These are phyloP conservation scores for Kuraishia hungarica DNA, from an alignment of 805 yeast species.

Conservation along the genomic window DNA sequence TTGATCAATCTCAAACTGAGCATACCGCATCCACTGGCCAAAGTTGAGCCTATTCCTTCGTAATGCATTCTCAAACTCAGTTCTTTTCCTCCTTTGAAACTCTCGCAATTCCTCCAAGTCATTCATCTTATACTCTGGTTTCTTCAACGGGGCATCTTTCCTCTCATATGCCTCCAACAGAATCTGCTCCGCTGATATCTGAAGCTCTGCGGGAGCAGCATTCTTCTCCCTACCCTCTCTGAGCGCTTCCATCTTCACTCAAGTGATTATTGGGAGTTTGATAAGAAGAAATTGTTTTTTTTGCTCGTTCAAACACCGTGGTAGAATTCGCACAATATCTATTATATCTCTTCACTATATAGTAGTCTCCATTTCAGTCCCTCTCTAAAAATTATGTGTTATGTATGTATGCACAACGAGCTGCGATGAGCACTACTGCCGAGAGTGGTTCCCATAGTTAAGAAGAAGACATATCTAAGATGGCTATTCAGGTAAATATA, in stretches of 20 bases:
- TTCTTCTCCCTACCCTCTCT: conserved; percentile 14
- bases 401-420: not conserved
- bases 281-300: too few relatives aligned
- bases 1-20: conserved; percentile 77
- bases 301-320: too few relatives aligned
- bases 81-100: conserved; percentile 65
- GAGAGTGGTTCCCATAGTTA: not conserved
- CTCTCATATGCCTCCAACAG: conserved; percentile 52
- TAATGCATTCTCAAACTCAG: conserved; percentile 80
- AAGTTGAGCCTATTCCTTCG: conserved; percentile 74
- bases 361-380: not conserved
- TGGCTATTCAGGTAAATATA: too few relatives aligned
- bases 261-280: too few relatives aligned
- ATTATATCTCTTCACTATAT: not conserved
- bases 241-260: not conserved
- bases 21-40: conserved; percentile 90
- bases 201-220: conserved; percentile 38
- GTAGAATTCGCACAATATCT: too few relatives aligned
- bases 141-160: conserved; percentile 28
- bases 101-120: conserved; percentile 80
- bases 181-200: conserved; percentile 58
- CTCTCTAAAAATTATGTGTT: not conserved
- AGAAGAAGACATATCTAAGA: too few relatives aligned
- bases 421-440: not conserved
- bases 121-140: conserved; percentile 40